Evolutionary conservation across 352 stramenopile species (phyloP), one percentile per base, ranked within the genome.

Genomic region (Globisporangium rhizosaccharum): DNA sequence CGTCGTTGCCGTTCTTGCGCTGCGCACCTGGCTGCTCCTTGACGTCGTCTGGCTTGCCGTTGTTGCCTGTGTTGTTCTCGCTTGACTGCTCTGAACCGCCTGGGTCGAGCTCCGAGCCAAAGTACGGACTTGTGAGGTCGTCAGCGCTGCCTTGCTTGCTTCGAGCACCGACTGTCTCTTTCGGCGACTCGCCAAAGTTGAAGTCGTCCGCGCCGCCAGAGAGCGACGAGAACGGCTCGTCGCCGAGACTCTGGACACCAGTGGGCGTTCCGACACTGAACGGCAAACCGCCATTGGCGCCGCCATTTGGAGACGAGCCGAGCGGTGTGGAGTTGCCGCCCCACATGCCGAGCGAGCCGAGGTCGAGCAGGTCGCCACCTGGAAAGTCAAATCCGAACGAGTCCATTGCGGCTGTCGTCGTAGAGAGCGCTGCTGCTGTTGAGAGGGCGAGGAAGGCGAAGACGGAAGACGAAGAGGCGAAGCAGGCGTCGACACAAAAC

Each of bases 191-290:
- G 26, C 75, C 79, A 56, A 93, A 93, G 67, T 72, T 85, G 37
- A 93, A 91, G 57, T 91, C 84, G 46, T 88, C 76, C 51, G 79
- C 76, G 39, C 68, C 67, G 4, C 61, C 67, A 2, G 66, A 70
- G 53, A 83, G 72, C 7, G 71, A 58, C 17, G 72, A 70, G 53
- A 93, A 93, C 6, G 78, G 72, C 54, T 93, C 82, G 47, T 93
- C 84, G 18, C 82, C 83, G 15, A 95, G 75, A 57, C 83, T 92
- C 61, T 88, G 82, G 8, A 95, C 78, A 49, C 85, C 85, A 30
- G 85, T 93, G 33, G 85, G 85, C 1, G 85, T 95, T 5, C 85
- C 85, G 45, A 95, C 81, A 64, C 82, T 93, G 63, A 95, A 93
- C 7, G 85, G 85, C 28, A 95, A 62, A 1, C 57, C 62, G 20